Percentiles rank a stretch among this genome's conserved stretches.
Conservation (phyloP, 148 eudicot species). For the Persicaria tinctoria region DNA sequence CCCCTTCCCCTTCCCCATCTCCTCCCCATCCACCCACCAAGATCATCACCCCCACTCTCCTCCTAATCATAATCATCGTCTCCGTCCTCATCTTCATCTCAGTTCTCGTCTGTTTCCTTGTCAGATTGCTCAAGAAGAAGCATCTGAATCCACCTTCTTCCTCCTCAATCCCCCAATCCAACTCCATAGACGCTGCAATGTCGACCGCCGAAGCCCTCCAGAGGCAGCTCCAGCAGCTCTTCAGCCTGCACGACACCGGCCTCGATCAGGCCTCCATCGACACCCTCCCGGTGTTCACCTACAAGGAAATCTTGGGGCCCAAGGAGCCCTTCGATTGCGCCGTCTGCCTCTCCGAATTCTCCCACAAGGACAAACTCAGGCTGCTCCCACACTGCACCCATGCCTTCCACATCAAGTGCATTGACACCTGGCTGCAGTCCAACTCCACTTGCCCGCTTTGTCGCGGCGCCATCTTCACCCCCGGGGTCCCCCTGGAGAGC, state of each 20-base stretch:
- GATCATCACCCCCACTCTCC: conserved; percentile 39
- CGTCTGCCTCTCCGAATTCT: conserved; percentile 16
- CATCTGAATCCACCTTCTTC: conserved; percentile 9
- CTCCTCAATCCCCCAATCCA: conserved; percentile 35
- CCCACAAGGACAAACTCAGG: conserved; percentile 14
- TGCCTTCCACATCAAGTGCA: conserved; percentile 31
- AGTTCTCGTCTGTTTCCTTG: neutral
- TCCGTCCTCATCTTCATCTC: conserved; percentile 38
- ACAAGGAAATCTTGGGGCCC: conserved; percentile 26
- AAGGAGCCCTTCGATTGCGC: conserved; percentile 34
- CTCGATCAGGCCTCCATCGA: conserved; percentile 35
- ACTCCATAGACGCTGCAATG: conserved; percentile 25
- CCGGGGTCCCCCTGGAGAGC: neutral
- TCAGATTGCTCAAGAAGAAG: neutral
- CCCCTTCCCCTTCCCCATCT: conserved; percentile 25
- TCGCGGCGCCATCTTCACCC: conserved; percentile 21
- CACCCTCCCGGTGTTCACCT: conserved; percentile 30
- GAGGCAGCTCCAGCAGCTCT: conserved; percentile 53
- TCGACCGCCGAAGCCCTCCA: conserved; percentile 30
- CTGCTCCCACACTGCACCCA: conserved; percentile 32
- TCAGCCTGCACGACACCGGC: conserved; percentile 35
- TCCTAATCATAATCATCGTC: conserved; percentile 38
- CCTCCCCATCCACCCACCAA: conserved; percentile 18
- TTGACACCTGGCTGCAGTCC: conserved; percentile 31
- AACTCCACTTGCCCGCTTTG: conserved; percentile 36